A percentile compares a stretch with the other conserved stretches of the same genome.
These are phyloP conservation scores for Beauveria bassiana DNA, from an alignment of 2,329 filamentous ascomycete species.

Conservation along the genomic window DNA sequence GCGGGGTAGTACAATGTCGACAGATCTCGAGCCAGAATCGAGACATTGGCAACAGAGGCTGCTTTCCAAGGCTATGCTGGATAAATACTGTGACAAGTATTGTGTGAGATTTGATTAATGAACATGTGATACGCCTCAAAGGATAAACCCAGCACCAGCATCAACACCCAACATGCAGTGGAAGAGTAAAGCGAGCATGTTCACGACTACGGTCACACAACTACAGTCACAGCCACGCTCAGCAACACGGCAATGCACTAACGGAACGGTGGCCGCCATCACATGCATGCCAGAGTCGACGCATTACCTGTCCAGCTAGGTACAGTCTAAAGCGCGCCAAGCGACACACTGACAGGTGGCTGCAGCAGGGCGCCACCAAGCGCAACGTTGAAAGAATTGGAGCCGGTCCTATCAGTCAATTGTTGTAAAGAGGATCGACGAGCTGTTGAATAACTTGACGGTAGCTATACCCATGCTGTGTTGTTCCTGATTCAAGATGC, in stretches of 20 bases:
- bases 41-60: neutral
- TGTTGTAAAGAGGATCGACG: neutral
- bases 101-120: too few relatives aligned
- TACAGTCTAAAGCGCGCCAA: neutral
- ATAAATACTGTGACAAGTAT: too few relatives aligned
- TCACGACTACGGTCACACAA: neutral
- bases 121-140: neutral
- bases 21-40: neutral
- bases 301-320: neutral
- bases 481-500: too few relatives aligned
- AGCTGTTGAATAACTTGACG: neutral
- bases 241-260: neutral
- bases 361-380: neutral
- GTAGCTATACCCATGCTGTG: too few relatives aligned
- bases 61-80: too few relatives aligned
- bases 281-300: neutral
- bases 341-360: neutral
- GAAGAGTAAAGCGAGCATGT: neutral
- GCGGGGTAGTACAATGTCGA: neutral
- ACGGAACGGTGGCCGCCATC: neutral
- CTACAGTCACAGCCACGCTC: neutral
- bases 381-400: neutral
- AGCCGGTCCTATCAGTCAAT: constrained; percentile 1
- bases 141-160: neutral
- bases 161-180: neutral